Percentiles rank a stretch among this genome's conserved stretches.
These are phyloP conservation scores for button mushroom (Agaricus bisporus) DNA, from an alignment of 768 basidiomycete genomes.

Conservation along the genomic window DNA sequence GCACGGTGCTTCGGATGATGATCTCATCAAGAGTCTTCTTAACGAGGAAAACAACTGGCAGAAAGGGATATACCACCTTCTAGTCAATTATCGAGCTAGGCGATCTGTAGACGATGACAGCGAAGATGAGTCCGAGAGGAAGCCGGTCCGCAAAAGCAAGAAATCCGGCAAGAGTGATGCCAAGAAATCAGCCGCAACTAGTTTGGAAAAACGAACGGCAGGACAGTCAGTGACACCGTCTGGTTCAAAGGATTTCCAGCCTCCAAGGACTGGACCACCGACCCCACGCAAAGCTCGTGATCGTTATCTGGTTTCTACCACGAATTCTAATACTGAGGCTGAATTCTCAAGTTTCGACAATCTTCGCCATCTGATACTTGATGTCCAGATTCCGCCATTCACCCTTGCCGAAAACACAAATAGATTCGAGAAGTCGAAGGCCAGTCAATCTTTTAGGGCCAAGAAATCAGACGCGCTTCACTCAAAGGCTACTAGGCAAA, in stretches of 20 bases:
- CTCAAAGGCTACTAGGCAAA: background rate
- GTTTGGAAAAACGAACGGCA: constrained; percentile 34
- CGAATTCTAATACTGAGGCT: constrained; percentile 6
- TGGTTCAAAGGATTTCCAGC: constrained; percentile 30
- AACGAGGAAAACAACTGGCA: constrained; percentile 80
- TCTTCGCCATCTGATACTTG: constrained; percentile 12
- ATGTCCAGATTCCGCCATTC: constrained; percentile 18
- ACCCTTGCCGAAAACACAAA: constrained; percentile 19
- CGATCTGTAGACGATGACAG: constrained; percentile 54
- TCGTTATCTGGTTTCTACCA: background rate
- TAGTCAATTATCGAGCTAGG: constrained; percentile 78
- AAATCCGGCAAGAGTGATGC: constrained; percentile 9
- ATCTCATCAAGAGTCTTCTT: constrained; percentile 63
- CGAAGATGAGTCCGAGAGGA: constrained; percentile 29
- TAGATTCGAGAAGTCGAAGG: background rate
- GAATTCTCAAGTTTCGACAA: constrained; percentile 15
- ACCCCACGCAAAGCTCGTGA: constrained; percentile 6
- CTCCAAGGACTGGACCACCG: constrained; percentile 11
- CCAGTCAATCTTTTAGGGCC: constrained; percentile 41
- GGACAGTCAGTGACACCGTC: constrained; percentile 58
- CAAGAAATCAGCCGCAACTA: background rate
- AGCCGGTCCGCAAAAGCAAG: constrained; percentile 25
- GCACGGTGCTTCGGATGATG: constrained; percentile 71
- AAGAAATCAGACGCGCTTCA: constrained; percentile 5
- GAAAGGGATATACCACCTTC: constrained; percentile 90